Conservation (phyloP, 352 stramenopile species). For the Pythium aphanidermatum region DNA sequence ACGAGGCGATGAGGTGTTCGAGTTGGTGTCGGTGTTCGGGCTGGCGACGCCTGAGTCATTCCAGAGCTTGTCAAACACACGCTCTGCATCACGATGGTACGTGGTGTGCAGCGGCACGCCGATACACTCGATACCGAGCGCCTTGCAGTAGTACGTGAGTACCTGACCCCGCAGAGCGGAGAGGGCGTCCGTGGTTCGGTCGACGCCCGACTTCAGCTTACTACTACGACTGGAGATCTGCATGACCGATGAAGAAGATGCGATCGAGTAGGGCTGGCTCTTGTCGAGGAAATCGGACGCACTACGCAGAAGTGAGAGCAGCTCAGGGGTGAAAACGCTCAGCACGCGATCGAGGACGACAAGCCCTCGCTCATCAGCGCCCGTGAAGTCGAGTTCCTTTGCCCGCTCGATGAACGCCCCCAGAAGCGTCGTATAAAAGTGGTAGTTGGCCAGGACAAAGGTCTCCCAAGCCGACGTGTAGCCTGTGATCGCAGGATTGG, state of each 20-base stretch:
- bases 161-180: slow-evolving; percentile 60
- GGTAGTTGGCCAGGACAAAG: slow-evolving; percentile 84
- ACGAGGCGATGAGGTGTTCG: slow-evolving; percentile 29
- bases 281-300: slow-evolving; percentile 64
- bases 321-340: slow-evolving; percentile 57
- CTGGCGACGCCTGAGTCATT: slow-evolving; percentile 31
- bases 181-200: slow-evolving; percentile 31
- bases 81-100: slow-evolving; percentile 78
- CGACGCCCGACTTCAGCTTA: no score
- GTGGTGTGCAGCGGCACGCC: slow-evolving; percentile 61
- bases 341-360: slow-evolving; percentile 66
- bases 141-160: slow-evolving; percentile 77
- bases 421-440: slow-evolving; percentile 83
- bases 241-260: slow-evolving; percentile 15
- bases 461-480: slow-evolving; percentile 68
- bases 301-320: slow-evolving; percentile 53
- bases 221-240: slow-evolving; percentile 9
- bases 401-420: slow-evolving; percentile 74
- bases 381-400: slow-evolving; percentile 79
- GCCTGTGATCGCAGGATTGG: background rate
- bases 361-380: slow-evolving; percentile 51
- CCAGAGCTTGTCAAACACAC: slow-evolving; percentile 81
- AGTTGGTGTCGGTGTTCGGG: slow-evolving; percentile 13
- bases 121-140: slow-evolving; percentile 62
- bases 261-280: slow-evolving; percentile 57